Evolutionary conservation across 2,329 filamentous ascomycete genomes (phyloP).

Genomic region (Sordariomycetes sp.): DNA sequence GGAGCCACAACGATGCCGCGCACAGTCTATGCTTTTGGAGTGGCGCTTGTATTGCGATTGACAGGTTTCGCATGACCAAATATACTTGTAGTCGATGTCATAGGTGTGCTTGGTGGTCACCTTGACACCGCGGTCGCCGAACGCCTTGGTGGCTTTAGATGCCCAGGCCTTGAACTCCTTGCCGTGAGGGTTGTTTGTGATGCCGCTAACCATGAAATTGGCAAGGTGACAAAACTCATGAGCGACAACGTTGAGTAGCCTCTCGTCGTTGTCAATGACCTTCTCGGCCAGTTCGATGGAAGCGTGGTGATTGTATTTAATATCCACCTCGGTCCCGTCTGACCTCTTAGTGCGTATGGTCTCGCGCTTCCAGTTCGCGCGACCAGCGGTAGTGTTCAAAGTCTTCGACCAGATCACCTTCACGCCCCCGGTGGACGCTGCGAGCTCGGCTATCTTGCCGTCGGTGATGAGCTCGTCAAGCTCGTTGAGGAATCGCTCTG

Average conservation of each 20-base stretch:
- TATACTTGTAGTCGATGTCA: conserved; percentile 83
- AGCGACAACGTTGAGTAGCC: conserved; percentile 82
- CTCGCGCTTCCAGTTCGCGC: conserved; percentile 63
- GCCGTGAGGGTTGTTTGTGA: conserved; percentile 73
- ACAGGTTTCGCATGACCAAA: conserved; percentile 72
- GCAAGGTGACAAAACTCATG: conserved; percentile 95
- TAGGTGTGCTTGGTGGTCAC: conserved; percentile 90
- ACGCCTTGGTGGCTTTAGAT: conserved; percentile 41
- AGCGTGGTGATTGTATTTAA: conserved; percentile 49
- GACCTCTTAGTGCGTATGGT: conserved; percentile 27
- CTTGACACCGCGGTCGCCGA: conserved; percentile 54
- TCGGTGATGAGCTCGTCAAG: conserved; percentile 58
- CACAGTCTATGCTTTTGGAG: conserved; percentile 72
- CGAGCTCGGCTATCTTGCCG: conserved; percentile 48
- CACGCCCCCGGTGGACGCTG: conserved; percentile 59
- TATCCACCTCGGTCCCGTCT: conserved; percentile 14
- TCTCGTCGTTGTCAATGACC: conserved; percentile 68
- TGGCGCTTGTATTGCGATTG: conserved; percentile 70
- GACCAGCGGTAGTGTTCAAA: conserved; percentile 71
- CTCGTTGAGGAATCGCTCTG: conserved; percentile 54
- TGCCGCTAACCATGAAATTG: conserved; percentile 77
- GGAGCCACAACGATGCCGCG: conserved; percentile 63
- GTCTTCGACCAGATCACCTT: conserved; percentile 66
- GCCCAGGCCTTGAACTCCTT: conserved; percentile 75
- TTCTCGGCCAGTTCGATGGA: conserved; percentile 84